phyloP scores from a whole-genome alignment of 2,329 filamentous ascomycete species.

The Trichophyton simii region DNA sequence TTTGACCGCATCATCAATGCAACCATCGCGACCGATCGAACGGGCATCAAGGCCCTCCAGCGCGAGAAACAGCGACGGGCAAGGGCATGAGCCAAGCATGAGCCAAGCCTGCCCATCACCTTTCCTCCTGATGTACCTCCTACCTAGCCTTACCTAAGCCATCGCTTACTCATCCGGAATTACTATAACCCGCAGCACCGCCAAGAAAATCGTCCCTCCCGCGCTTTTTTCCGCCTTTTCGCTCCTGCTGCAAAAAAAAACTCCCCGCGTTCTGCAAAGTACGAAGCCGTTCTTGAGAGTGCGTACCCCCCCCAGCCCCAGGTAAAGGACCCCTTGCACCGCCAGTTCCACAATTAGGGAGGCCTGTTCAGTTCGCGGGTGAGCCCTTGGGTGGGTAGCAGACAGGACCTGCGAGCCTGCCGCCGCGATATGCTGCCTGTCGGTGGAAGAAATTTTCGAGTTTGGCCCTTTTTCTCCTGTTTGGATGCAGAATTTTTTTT shows the following conservation, averaged over 20 bases:
- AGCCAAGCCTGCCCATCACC: background rate
- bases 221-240: constrained; percentile 4
- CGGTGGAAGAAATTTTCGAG: background rate
- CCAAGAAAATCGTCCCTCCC: background rate
- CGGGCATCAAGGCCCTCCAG: constrained; percentile 56
- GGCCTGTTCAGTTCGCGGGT: background rate
- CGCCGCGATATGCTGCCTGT: background rate
- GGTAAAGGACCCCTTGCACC: background rate
- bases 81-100: background rate
- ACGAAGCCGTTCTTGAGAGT: constrained; percentile 15
- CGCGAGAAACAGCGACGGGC: constrained; percentile 30
- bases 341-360: background rate
- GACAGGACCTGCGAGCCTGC: too few species aligned
- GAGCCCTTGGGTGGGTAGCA: too few species aligned
- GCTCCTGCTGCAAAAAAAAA: background rate
- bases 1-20: constrained; percentile 92
- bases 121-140: too few species aligned
- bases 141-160: background rate
- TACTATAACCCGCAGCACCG: background rate
- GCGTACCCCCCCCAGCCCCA: constrained; percentile 1
- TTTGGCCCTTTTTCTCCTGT: background rate
- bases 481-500: background rate
- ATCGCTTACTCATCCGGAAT: background rate
- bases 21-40: constrained; percentile 74
- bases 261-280: constrained; percentile 15